Evolutionary conservation across 345 rosid genomes (phyloP).

Genomic region (Pistacia atlantica): DNA sequence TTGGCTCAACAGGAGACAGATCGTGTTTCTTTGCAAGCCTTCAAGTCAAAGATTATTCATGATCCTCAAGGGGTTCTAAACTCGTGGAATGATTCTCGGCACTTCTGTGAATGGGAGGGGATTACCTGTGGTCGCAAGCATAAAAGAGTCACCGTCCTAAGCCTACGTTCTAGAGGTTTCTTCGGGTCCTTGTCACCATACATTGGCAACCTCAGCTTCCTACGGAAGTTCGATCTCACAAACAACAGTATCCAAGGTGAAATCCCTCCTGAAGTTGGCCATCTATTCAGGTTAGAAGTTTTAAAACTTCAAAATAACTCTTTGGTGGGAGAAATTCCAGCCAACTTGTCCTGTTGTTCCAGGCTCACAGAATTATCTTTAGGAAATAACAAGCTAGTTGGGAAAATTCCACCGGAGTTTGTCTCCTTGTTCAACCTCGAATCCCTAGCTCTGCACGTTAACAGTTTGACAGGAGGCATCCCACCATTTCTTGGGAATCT

Average conservation of each 20-base stretch:
- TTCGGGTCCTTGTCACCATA: conserved; percentile 23
- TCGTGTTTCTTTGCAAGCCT: background rate
- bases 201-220: conserved; percentile 18
- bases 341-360: conserved; percentile 14
- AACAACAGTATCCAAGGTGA: conserved; percentile 6
- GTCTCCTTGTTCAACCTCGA: conserved; percentile 2
- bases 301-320: background rate
- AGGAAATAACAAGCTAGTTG: conserved; percentile 4
- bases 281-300: background rate
- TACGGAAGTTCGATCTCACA: conserved; percentile 7
- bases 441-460: background rate
- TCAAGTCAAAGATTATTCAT: background rate
- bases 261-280: conserved; percentile 17
- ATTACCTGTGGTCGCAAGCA: conserved; percentile 27
- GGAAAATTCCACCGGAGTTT: conserved; percentile 19
- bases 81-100: conserved; percentile 33
- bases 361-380: background rate
- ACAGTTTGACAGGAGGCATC: conserved; percentile 19
- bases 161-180: conserved; percentile 16
- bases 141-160: conserved; percentile 25
- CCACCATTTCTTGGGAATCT: conserved; percentile 25
- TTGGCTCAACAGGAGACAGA: too few species aligned
- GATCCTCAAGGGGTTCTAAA: conserved; percentile 11
- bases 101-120: conserved; percentile 30
- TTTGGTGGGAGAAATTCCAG: conserved; percentile 21